phyloP scores from a whole-genome alignment of 495 filamentous ascomycete species.

The Niebla homalea region DNA sequence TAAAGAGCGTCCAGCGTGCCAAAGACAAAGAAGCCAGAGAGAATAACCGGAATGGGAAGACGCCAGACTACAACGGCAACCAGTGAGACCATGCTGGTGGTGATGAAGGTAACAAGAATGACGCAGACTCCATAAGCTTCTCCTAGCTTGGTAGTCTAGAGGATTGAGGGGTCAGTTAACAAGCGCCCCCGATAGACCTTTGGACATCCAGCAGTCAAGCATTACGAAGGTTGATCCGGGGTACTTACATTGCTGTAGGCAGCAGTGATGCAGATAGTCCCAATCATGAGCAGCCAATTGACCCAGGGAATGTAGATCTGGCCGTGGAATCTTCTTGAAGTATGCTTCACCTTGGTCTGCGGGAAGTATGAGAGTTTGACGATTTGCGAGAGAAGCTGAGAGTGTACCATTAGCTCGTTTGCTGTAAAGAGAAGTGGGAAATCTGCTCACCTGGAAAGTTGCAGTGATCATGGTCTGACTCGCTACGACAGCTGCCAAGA shows the following conservation, averaged over 20 bases:
- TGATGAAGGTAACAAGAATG: conserved; percentile 62
- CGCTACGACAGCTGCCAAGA: conserved; percentile 61
- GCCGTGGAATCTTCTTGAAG: conserved; percentile 49
- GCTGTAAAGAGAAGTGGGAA: no score
- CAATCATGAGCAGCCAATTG: conserved; percentile 64
- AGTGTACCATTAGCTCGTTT: no score
- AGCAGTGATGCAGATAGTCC: conserved; percentile 57
- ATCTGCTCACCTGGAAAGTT: conserved; percentile 37
- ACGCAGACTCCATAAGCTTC: conserved; percentile 53
- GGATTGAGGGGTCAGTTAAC: not conserved
- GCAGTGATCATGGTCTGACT: conserved; percentile 66
- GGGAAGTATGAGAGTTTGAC: conserved; percentile 67
- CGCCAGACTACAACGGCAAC: conserved; percentile 58
- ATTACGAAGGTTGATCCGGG: not conserved
- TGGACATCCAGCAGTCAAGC: not conserved
- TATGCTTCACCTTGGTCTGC: conserved; percentile 56
- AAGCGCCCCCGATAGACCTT: no score
- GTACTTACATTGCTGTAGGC: conserved; percentile 52
- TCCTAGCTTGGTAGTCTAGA: conserved; percentile 32
- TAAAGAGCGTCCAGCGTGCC: conserved; percentile 50
- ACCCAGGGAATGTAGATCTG: conserved; percentile 60
- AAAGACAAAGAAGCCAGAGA: conserved; percentile 48
- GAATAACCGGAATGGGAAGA: conserved; percentile 39
- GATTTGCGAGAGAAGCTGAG: conserved; percentile 51
- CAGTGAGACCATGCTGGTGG: conserved; percentile 54